These are phyloP conservation scores for Microdochium paspali DNA, from an alignment of 2,329 filamentous ascomycete genomes.

Conservation along the genomic window DNA sequence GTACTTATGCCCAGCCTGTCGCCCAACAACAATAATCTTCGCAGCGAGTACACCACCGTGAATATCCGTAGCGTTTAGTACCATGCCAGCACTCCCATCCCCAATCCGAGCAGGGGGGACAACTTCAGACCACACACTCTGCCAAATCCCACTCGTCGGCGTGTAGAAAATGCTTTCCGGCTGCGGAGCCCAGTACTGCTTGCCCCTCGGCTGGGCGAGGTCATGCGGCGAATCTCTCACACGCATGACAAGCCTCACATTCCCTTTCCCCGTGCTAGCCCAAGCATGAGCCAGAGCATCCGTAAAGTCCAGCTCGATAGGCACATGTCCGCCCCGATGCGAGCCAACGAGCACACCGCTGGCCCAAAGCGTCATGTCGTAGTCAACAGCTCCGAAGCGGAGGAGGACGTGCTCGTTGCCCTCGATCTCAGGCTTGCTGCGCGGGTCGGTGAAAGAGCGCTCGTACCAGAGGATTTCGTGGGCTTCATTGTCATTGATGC, in stretches of 20 bases:
- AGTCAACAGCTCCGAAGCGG: slow-evolving; percentile 53
- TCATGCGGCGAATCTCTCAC: slow-evolving; percentile 57
- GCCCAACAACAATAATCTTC: slow-evolving; percentile 36
- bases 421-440: slow-evolving; percentile 28
- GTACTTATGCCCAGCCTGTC: slow-evolving; percentile 34
- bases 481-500: slow-evolving; percentile 49
- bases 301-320: slow-evolving; percentile 48
- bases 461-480: slow-evolving; percentile 64
- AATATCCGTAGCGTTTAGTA: slow-evolving; percentile 46
- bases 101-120: slow-evolving; percentile 42
- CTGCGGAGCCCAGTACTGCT: slow-evolving; percentile 56
- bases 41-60: slow-evolving; percentile 39
- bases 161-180: slow-evolving; percentile 53
- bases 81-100: slow-evolving; percentile 47
- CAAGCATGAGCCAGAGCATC: slow-evolving; percentile 26
- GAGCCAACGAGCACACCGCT: slow-evolving; percentile 40
- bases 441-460: slow-evolving; percentile 38
- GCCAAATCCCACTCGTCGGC: slow-evolving; percentile 48
- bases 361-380: slow-evolving; percentile 48
- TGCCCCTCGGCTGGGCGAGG: slow-evolving; percentile 55
- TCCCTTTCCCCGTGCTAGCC: slow-evolving; percentile 13
- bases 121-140: slow-evolving; percentile 46
- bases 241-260: slow-evolving; percentile 40
- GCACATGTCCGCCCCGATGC: slow-evolving; percentile 51
- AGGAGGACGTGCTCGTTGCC: slow-evolving; percentile 34